These are phyloP conservation scores for Phaseolus lunatus DNA, from an alignment of 306 rosid species.

Conservation along the genomic window DNA sequence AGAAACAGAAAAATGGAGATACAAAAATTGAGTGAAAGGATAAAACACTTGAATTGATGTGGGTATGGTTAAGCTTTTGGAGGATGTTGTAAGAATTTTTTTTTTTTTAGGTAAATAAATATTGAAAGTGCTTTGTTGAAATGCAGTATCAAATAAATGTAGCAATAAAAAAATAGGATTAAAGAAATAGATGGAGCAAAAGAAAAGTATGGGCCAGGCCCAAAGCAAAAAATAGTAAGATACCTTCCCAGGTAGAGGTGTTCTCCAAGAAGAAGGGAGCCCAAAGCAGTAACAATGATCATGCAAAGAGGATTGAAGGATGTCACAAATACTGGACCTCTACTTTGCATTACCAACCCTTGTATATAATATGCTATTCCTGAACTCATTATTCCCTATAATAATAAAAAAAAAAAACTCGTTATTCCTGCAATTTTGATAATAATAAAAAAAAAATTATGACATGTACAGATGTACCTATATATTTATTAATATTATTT, in stretches of 20 bases:
- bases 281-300: constrained; percentile 65
- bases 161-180: not conserved
- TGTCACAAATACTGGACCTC: constrained; percentile 81
- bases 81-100: not conserved
- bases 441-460: no score
- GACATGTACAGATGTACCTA: no score
- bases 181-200: not conserved
- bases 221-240: not conserved
- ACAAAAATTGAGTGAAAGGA: not conserved
- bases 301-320: constrained; percentile 82
- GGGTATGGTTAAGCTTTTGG: no score
- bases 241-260: constrained; percentile 75
- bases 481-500: no score
- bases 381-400: constrained; percentile 64
- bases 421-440: constrained; percentile 55
- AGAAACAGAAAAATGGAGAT: not conserved
- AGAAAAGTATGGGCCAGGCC: not conserved
- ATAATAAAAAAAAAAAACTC: constrained; percentile 10
- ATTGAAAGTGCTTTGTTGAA: not conserved
- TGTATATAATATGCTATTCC: constrained; percentile 75
- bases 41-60: not conserved
- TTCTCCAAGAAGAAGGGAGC: constrained; percentile 65
- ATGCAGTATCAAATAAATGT: not conserved
- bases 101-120: not conserved
- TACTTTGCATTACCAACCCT: constrained; percentile 66